These are phyloP conservation scores for Deinandra increscens DNA, from an alignment of 129 eudicot species.

Conservation along the genomic window DNA sequence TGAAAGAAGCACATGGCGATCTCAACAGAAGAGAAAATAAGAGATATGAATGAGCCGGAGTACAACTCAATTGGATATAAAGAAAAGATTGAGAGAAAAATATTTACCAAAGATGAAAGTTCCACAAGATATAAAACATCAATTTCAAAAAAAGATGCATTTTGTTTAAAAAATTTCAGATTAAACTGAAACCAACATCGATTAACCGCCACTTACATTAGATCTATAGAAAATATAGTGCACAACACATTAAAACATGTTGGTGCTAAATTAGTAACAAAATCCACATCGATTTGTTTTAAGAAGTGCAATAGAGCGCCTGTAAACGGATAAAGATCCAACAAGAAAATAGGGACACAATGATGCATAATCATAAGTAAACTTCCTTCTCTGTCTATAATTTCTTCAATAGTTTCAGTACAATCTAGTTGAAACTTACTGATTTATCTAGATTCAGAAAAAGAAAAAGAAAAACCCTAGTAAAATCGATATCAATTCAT, in stretches of 20 bases:
- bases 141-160: background rate
- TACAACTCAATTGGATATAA: background rate
- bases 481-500: background rate
- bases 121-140: background rate
- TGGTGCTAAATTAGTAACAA: slow-evolving; percentile 29
- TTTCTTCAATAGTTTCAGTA: background rate
- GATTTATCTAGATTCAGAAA: slow-evolving; percentile 5
- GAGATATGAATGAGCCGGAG: background rate
- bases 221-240: slow-evolving; percentile 3
- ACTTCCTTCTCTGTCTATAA: slow-evolving; percentile 16
- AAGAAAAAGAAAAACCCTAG: slow-evolving; percentile 17
- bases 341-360: background rate
- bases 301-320: background rate
- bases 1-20: background rate
- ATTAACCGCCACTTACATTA: slow-evolving; percentile 9
- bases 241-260: slow-evolving; percentile 10
- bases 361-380: slow-evolving; percentile 24
- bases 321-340: slow-evolving; percentile 7
- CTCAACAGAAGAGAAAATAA: background rate
- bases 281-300: slow-evolving; percentile 17
- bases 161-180: background rate
- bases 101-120: slow-evolving; percentile 19
- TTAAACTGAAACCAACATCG: background rate
- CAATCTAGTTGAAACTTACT: slow-evolving; percentile 11
- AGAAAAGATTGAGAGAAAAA: slow-evolving; percentile 11